Conservation (phyloP, 768 basidiomycete genomes). For the Tulasnella sp. region DNA sequence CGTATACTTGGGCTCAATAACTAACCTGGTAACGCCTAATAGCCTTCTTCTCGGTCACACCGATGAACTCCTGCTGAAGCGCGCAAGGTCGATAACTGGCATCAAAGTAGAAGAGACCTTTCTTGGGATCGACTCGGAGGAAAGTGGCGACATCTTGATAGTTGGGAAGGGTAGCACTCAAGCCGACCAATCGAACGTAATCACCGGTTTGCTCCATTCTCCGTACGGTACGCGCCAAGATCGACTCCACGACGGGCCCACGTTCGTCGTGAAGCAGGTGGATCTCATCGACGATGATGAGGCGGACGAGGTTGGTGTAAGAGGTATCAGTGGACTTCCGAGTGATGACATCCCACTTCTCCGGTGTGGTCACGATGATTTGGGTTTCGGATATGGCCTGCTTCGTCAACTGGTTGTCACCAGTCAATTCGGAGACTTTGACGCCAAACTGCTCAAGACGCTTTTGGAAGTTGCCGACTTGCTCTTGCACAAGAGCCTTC, state of each 20-base stretch:
- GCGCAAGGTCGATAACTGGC: slow-evolving; percentile 92
- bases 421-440: slow-evolving; percentile 92
- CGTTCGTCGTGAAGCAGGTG: slow-evolving; percentile 97
- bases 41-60: slow-evolving; percentile 98
- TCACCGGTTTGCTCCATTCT: slow-evolving; percentile 94
- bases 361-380: slow-evolving; percentile 97
- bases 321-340: slow-evolving; percentile 96
- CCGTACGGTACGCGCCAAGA: slow-evolving; percentile 87
- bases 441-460: slow-evolving; percentile 74
- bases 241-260: slow-evolving; percentile 91
- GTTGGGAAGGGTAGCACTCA: slow-evolving; percentile 98
- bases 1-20: background rate
- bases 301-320: slow-evolving; percentile 93
- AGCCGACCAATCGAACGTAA: slow-evolving; percentile 89
- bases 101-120: slow-evolving; percentile 97
- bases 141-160: slow-evolving; percentile 98
- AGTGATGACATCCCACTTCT: slow-evolving; percentile 99
- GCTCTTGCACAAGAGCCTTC: slow-evolving; percentile 99
- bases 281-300: slow-evolving; percentile 98
- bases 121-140: slow-evolving; percentile 88
- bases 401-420: slow-evolving; percentile 98
- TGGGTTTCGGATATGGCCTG: slow-evolving; percentile 96
- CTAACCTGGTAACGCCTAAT: slow-evolving; percentile 87
- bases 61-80: slow-evolving; percentile 95
- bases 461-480: slow-evolving; percentile 90